These are phyloP conservation scores for Candida nitratophila DNA, from an alignment of 805 yeast genomes.

Conservation along the genomic window DNA sequence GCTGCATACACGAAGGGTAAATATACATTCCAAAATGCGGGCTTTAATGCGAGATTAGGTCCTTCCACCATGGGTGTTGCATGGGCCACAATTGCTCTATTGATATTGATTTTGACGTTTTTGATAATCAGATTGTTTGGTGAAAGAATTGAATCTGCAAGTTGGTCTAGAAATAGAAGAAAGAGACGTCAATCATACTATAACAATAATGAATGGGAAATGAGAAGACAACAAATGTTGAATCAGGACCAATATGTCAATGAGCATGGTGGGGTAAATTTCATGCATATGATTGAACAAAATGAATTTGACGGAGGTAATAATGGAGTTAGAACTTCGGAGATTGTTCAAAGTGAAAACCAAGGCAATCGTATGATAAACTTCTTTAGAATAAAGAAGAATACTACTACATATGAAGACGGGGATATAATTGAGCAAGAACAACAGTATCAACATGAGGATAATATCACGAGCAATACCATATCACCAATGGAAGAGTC, in stretches of 20 bases:
- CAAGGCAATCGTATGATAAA: not conserved
- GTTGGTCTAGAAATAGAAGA: conserved; percentile 5
- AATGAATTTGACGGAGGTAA: conserved; percentile 1
- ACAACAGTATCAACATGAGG: not conserved
- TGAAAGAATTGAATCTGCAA: not conserved
- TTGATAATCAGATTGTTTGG: not conserved
- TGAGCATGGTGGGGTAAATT: conserved; percentile 8
- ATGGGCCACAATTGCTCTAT: conserved; percentile 45
- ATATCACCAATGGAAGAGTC: not conserved
- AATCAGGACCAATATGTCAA: not conserved
- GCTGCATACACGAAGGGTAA: conserved; percentile 51
- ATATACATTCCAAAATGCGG: conserved; percentile 36
- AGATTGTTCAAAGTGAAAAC: too few species aligned
- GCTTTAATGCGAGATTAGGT: conserved; percentile 38
- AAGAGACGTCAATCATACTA: conserved; percentile 4
- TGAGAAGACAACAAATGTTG: conserved; percentile 1
- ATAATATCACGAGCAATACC: not conserved
- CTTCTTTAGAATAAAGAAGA: not conserved
- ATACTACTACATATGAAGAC: not conserved
- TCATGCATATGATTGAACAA: conserved; percentile 7
- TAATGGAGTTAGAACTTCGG: not conserved
- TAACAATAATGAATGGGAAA: not conserved
- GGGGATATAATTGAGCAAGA: not conserved
- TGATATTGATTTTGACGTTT: conserved; percentile 8
- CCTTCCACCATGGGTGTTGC: conserved; percentile 48